Evolutionary conservation across 2,329 filamentous ascomycete species (phyloP).

Genomic region (Tolypocladium sp.): DNA sequence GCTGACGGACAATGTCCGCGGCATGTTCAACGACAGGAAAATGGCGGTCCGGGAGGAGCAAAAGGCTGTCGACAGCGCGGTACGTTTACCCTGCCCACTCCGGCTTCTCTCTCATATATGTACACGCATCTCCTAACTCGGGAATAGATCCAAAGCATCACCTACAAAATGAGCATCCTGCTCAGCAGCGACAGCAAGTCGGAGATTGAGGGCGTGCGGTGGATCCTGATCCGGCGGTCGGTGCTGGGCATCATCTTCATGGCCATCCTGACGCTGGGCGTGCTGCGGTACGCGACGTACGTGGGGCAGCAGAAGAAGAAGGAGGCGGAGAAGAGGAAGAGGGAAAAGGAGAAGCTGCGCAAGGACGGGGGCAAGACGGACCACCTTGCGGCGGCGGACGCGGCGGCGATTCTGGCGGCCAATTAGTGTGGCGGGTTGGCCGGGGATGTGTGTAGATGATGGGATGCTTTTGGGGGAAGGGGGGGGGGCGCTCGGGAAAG

Average conservation of each 20-base stretch:
- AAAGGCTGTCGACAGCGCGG: conserved; percentile 70
- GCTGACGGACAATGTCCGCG: conserved; percentile 85
- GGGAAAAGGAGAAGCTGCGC: conserved; percentile 32
- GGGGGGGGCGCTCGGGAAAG: not conserved
- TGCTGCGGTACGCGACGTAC: conserved; percentile 52
- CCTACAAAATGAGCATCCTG: conserved; percentile 88
- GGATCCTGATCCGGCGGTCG: conserved; percentile 64
- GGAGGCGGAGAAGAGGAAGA: conserved; percentile 32
- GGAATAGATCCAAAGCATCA: conserved; percentile 75
- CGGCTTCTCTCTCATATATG: no score
- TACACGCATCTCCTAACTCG: not conserved
- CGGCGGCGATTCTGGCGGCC: conserved; percentile 48
- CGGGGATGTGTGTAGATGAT: not conserved
- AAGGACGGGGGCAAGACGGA: conserved; percentile 36
- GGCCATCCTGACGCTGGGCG: conserved; percentile 50
- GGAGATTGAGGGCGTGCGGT: conserved; percentile 83
- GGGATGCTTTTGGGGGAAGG: not conserved
- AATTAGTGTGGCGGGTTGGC: conserved; percentile 32
- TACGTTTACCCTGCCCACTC: conserved; percentile 27
- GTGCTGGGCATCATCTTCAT: conserved; percentile 58
- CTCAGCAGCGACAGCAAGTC: conserved; percentile 86
- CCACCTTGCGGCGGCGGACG: conserved; percentile 37
- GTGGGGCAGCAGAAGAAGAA: conserved; percentile 39
- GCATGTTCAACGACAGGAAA: conserved; percentile 91
- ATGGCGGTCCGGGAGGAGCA: conserved; percentile 88